Percentiles rank a stretch among this genome's conserved stretches.
These are phyloP conservation scores for Capsicum chinense DNA, from an alignment of 257 asterid genomes.

Conservation along the genomic window DNA sequence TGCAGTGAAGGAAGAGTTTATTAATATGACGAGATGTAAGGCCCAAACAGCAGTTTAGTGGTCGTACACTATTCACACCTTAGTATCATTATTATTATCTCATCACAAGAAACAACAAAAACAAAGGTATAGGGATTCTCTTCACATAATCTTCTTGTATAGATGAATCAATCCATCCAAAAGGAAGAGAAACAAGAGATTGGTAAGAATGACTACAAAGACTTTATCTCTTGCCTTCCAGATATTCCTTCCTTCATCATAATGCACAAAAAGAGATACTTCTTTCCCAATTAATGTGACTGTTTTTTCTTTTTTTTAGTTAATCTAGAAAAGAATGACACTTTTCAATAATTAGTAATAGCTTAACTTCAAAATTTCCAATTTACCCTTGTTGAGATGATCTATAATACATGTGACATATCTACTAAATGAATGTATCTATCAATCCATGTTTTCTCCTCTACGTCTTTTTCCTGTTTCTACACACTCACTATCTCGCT, in stretches of 20 bases:
- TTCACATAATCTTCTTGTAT: background rate
- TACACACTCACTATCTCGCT: too few relatives aligned
- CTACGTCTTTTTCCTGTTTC: too few relatives aligned
- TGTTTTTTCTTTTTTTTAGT: too few relatives aligned
- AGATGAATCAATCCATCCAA: background rate
- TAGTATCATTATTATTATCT: background rate
- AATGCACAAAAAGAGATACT: background rate
- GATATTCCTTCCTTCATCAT: background rate
- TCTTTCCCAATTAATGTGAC: too few relatives aligned
- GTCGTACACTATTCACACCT: background rate
- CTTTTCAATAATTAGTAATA: too few relatives aligned
- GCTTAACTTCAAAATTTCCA: too few relatives aligned
- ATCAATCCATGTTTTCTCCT: too few relatives aligned
- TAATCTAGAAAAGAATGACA: too few relatives aligned
- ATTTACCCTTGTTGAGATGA: too few relatives aligned
- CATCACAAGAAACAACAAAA: background rate
- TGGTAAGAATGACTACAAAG: background rate
- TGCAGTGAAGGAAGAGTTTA: background rate
- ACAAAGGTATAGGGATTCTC: background rate
- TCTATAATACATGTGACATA: too few relatives aligned
- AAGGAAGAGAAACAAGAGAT: background rate
- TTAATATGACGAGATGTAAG: background rate
- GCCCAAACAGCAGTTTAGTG: background rate
- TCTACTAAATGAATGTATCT: too few relatives aligned
- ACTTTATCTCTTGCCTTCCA: conserved; percentile 2